These are phyloP conservation scores for Stenocarpella maydis DNA, from an alignment of 2,329 filamentous ascomycete genomes.

Conservation along the genomic window DNA sequence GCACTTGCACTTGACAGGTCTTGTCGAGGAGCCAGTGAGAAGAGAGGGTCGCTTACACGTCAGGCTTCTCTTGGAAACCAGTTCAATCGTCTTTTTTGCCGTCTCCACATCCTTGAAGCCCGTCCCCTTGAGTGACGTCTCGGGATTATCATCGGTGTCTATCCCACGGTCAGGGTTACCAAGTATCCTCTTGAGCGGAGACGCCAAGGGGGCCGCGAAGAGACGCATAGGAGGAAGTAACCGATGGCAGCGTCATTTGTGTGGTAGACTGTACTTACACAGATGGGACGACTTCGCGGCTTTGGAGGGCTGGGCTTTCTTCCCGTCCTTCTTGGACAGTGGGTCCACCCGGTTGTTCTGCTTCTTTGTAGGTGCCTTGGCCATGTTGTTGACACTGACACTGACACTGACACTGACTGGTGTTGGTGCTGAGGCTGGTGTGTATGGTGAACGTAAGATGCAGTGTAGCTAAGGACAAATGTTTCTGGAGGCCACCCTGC, in stretches of 20 bases:
- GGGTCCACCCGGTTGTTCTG: conserved; percentile 33
- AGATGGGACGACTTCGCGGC: conserved; percentile 31
- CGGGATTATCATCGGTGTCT: conserved; percentile 34
- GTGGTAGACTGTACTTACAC: not conserved
- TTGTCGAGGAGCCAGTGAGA: not conserved
- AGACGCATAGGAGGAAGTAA: not conserved
- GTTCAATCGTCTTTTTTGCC: conserved; percentile 32
- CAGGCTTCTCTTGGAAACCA: conserved; percentile 31
- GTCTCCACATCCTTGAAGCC: conserved; percentile 35
- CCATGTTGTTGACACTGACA: conserved; percentile 13
- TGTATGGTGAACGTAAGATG: not conserved
- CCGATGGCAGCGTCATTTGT: no score
- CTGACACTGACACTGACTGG: no score
- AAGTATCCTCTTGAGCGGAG: not conserved
- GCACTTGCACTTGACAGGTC: not conserved
- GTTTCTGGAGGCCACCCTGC: not conserved
- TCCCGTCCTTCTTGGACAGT: conserved; percentile 27
- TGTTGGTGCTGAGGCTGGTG: not conserved
- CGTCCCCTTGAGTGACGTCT: conserved; percentile 31
- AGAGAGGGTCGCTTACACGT: conserved; percentile 12
- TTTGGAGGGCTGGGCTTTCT: conserved; percentile 12
- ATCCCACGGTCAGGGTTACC: not conserved
- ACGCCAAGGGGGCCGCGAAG: no score
- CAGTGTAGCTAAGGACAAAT: not conserved
- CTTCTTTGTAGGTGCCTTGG: conserved; percentile 29